Percentiles rank a stretch among this genome's conserved stretches.
Conservation (phyloP, 352 stramenopile species). For the Lagenidium sp. region DNA sequence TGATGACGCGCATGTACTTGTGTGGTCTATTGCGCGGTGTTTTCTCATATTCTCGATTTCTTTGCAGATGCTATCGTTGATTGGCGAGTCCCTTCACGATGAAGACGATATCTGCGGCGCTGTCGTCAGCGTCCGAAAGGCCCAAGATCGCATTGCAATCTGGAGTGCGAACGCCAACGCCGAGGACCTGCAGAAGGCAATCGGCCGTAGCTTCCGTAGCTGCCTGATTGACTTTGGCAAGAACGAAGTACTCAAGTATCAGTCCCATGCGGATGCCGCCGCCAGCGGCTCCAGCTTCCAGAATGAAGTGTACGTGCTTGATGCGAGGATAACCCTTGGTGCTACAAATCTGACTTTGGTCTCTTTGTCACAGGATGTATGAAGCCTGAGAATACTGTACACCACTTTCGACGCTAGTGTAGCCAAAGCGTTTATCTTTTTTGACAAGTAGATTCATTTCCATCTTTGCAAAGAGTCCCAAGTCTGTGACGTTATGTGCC, state of each 20-base stretch:
- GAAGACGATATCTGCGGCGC: constrained; percentile 93
- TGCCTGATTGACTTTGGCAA: constrained; percentile 78
- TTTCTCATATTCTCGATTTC: no score
- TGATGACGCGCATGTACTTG: no score
- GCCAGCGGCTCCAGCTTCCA: constrained; percentile 87
- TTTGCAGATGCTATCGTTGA: constrained; percentile 89
- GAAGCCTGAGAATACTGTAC: constrained; percentile 66
- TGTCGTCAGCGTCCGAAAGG: constrained; percentile 93
- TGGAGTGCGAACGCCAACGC: constrained; percentile 86
- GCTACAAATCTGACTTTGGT: constrained; percentile 2
- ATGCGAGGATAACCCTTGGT: background rate
- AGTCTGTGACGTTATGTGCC: no score
- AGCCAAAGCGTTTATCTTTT: no score
- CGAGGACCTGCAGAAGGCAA: constrained; percentile 67
- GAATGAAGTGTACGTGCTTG: constrained; percentile 81
- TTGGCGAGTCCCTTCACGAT: constrained; percentile 94
- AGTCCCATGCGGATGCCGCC: constrained; percentile 80
- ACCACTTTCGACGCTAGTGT: no score
- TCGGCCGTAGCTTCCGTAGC: constrained; percentile 73
- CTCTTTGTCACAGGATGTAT: constrained; percentile 59
- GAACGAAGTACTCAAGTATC: constrained; percentile 86
- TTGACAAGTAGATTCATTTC: no score
- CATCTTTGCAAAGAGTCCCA: no score
- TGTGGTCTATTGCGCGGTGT: no score
- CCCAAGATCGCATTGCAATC: constrained; percentile 93